Conservation (phyloP, 129 eudicot genomes). For the Pulicaria dysenterica region DNA sequence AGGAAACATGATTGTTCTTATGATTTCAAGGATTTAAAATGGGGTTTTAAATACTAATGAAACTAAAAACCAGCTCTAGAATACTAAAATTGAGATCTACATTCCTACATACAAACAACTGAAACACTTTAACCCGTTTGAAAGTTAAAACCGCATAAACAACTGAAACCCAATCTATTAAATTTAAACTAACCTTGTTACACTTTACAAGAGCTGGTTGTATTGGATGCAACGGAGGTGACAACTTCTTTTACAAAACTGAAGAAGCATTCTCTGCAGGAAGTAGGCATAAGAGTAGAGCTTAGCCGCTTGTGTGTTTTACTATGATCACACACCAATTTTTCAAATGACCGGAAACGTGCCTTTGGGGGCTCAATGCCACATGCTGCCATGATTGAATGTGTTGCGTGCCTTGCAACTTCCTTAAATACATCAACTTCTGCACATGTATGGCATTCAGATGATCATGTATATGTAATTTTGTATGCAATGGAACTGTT, state of each 20-base stretch:
- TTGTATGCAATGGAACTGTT: background rate
- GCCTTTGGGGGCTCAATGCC: slow-evolving; percentile 56
- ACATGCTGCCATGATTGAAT: slow-evolving; percentile 77
- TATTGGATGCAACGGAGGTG: slow-evolving; percentile 45
- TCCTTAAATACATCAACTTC: slow-evolving; percentile 69
- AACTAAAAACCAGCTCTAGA: background rate
- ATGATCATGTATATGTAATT: background rate
- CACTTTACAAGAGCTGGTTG: slow-evolving; percentile 9
- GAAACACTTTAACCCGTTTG: background rate
- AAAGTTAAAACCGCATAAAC: background rate
- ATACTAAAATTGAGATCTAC: background rate
- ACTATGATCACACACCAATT: slow-evolving; percentile 52
- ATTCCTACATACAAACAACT: background rate
- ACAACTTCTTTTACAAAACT: slow-evolving; percentile 73
- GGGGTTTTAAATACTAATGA: no score
- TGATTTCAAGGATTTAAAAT: no score
- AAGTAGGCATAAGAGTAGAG: slow-evolving; percentile 66
- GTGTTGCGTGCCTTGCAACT: slow-evolving; percentile 81
- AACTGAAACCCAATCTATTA: background rate
- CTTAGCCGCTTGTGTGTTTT: slow-evolving; percentile 39
- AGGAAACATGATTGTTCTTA: no score
- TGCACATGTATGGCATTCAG: slow-evolving; percentile 38
- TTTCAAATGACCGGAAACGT: slow-evolving; percentile 38
- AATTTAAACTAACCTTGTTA: slow-evolving; percentile 24
- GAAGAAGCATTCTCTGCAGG: slow-evolving; percentile 82